These are phyloP conservation scores for Arabidopsis thaliana DNA, from an alignment of 345 rosid species.

Conservation along the genomic window DNA sequence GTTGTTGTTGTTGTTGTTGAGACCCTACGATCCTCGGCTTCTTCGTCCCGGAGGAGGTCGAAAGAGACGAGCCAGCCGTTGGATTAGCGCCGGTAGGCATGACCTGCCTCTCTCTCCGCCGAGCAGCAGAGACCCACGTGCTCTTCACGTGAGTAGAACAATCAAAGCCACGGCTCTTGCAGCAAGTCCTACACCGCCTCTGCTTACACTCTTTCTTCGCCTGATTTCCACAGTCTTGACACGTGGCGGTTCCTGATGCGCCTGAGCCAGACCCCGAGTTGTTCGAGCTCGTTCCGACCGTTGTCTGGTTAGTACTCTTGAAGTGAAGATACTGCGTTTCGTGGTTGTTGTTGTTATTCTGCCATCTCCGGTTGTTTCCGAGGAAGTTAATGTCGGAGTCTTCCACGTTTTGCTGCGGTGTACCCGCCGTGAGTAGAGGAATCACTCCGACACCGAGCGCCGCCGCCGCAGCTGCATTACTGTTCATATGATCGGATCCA, in stretches of 20 bases:
- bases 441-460: slow-evolving; percentile 83
- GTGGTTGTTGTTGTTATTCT: slow-evolving; percentile 54
- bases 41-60: slow-evolving; percentile 76
- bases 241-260: slow-evolving; percentile 63
- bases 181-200: slow-evolving; percentile 90
- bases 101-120: slow-evolving; percentile 88
- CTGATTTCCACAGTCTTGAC: slow-evolving; percentile 99
- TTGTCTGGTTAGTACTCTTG: slow-evolving; percentile 43
- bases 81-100: slow-evolving; percentile 45
- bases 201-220: slow-evolving; percentile 93
- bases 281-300: slow-evolving; percentile 38
- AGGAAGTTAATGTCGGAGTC: slow-evolving; percentile 51
- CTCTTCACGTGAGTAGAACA: slow-evolving; percentile 95
- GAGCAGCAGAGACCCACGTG: slow-evolving; percentile 97
- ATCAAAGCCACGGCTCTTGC: slow-evolving; percentile 92
- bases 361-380: slow-evolving; percentile 68
- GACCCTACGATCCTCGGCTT: slow-evolving; percentile 76
- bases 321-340: slow-evolving; percentile 48
- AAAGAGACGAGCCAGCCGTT: slow-evolving; percentile 71
- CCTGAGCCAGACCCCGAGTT: slow-evolving; percentile 53
- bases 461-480: slow-evolving; percentile 54
- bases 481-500: slow-evolving; percentile 48
- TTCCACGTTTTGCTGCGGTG: slow-evolving; percentile 54
- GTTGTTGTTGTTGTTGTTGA: slow-evolving; percentile 60
- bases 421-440: slow-evolving; percentile 67